Conservation (phyloP, 2,329 filamentous ascomycete genomes). For the Colletotrichum karsti region DNA sequence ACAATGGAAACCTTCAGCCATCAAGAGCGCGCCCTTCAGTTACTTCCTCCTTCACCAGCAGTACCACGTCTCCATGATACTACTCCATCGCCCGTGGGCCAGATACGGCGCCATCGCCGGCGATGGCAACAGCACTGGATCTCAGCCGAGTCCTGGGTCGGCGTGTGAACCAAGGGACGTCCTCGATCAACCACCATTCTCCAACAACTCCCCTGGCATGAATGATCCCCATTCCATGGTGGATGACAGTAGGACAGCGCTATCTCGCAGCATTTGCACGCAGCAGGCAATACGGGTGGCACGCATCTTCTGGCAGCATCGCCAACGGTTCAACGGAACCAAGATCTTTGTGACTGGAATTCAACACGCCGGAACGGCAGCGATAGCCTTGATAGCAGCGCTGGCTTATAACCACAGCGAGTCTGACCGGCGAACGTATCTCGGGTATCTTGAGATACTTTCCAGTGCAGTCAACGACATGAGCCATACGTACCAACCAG, state of each 20-base stretch:
- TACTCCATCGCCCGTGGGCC: slow-evolving; percentile 62
- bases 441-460: slow-evolving; percentile 61
- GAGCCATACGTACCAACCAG: slow-evolving; percentile 60
- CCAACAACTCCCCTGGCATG: slow-evolving; percentile 35
- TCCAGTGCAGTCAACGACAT: slow-evolving; percentile 60
- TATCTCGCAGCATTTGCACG: slow-evolving; percentile 61
- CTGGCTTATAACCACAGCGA: slow-evolving; percentile 46
- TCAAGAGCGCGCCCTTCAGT: slow-evolving; percentile 55
- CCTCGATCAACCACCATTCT: slow-evolving; percentile 23
- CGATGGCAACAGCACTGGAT: slow-evolving; percentile 39
- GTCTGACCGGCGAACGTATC: slow-evolving; percentile 46
- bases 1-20: slow-evolving; percentile 59
- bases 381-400: slow-evolving; percentile 61
- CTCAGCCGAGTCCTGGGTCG: slow-evolving; percentile 41
- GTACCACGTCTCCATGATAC: slow-evolving; percentile 61
- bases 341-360: slow-evolving; percentile 60
- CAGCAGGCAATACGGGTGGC: slow-evolving; percentile 63
- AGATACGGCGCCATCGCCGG: slow-evolving; percentile 52
- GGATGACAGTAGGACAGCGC: slow-evolving; percentile 50
- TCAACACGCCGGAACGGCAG: slow-evolving; percentile 63
- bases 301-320: slow-evolving; percentile 63
- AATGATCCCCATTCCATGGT: slow-evolving; percentile 44
- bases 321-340: slow-evolving; percentile 58
- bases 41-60: slow-evolving; percentile 66
- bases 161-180: slow-evolving; percentile 25